Evolutionary conservation across 1,139 yeast genomes (phyloP), one percentile per base, ranked within the genome.

Genomic region (Yamadazyma sp.): DNA sequence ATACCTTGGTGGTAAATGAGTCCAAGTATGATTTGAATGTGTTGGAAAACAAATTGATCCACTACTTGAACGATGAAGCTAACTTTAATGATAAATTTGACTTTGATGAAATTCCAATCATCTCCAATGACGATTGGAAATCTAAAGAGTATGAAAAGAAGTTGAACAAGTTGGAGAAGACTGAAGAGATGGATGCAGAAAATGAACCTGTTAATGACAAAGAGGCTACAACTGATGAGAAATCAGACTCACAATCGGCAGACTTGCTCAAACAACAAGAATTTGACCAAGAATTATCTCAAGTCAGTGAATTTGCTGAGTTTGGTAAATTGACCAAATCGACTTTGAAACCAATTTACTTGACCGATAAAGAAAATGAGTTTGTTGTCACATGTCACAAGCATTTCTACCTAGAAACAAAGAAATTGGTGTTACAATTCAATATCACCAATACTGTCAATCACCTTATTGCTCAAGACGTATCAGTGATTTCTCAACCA

Each of bases 311-410:
- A 59, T 75, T 87, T 56, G 70, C 75, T 18, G 64, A 65, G 1
- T 89, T 81, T 55, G 98, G 98, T 44, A 63, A 75, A 37, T 71
- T 90, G 48, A 70, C 89, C 49, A 88, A 86, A 64, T 78, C 92
- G 8, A 82, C 95, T 2, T 32, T 54, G 8, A 61, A 67, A 34
- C 75, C 79, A 38, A 69, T 80, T 40, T 80, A 84, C 50, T 78
- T 92, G 54, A 90, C 98, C 24, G 98, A 92, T 59, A 76, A 79
- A 46, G 98, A 90, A 59, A 89, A 95, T 47, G 99, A 92, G 64
- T 89, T 89, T 59, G 92, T 88, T 37, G 96, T 94, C 38, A 76
- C 76, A 39, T 92, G 86, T 25, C 74, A 86, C 41, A 89, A 87
- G 62, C 97, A 90, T 61, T 67, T 89, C 43, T 92, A 86, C 64